These are phyloP conservation scores for Annulohypoxylon moriforme DNA, from an alignment of 495 filamentous ascomycete genomes.

Conservation along the genomic window DNA sequence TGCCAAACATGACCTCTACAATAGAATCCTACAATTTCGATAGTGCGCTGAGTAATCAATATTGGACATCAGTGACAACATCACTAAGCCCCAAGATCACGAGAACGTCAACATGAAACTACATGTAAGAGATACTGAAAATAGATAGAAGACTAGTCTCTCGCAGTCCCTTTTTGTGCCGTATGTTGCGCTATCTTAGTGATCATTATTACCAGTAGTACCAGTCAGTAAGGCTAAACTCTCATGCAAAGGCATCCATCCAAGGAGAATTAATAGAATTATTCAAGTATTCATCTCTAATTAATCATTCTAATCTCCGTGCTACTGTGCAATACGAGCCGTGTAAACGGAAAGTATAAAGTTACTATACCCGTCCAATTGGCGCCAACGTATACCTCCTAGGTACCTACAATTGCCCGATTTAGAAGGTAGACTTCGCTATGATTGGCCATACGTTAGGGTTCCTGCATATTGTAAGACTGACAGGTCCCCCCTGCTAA, in stretches of 20 bases:
- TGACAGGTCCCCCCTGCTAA: neutral
- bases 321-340: neutral
- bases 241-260: neutral
- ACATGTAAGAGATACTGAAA: neutral
- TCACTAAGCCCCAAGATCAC: neutral
- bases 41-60: conserved; percentile 3
- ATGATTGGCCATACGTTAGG: neutral
- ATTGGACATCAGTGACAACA: neutral
- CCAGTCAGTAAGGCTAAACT: too few species aligned
- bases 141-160: neutral
- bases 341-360: too few species aligned
- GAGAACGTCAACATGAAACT: neutral
- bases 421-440: neutral
- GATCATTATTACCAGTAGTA: too few species aligned
- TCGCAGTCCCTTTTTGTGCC: neutral
- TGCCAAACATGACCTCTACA: neutral
- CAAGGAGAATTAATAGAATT: neutral
- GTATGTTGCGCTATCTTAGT: neutral
- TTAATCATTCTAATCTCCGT: neutral
- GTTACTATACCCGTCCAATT: neutral
- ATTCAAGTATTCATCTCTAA: neutral
- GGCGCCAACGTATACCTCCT: neutral
- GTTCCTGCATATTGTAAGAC: neutral
- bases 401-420: conserved; percentile 2
- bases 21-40: neutral